Evolutionary conservation across 441 rosid genomes (phyloP).

Genomic region (Macaranga tanarius): DNA sequence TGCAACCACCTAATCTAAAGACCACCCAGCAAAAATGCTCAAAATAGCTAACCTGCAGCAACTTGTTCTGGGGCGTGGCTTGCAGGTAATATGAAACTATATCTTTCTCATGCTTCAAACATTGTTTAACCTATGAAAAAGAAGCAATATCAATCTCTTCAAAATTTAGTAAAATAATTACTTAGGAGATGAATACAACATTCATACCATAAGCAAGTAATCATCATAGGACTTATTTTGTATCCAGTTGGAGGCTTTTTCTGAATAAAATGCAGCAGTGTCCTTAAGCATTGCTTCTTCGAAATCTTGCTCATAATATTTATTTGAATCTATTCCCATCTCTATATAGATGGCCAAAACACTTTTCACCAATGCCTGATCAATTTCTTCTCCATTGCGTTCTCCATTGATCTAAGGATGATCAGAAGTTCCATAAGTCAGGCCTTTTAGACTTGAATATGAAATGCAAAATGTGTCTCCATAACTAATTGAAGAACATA

Average conservation of each 20-base stretch:
- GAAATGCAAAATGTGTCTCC: neutral
- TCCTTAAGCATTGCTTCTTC: constrained; percentile 68
- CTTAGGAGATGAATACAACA: neutral
- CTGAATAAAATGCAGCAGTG: constrained; percentile 67
- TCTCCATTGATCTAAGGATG: constrained; percentile 63
- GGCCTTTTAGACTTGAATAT: neutral
- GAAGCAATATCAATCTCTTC: neutral
- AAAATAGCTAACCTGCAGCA: constrained; percentile 58
- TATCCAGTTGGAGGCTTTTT: constrained; percentile 82
- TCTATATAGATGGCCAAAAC: constrained; percentile 72
- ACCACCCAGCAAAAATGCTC: neutral
- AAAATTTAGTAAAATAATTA: neutral
- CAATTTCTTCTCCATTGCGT: constrained; percentile 83
- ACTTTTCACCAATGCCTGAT: constrained; percentile 66
- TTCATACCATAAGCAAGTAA: constrained; percentile 60
- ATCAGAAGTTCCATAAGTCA: neutral
- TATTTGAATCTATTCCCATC: constrained; percentile 77
- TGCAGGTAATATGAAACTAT: constrained; percentile 80
- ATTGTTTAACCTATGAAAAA: constrained; percentile 61
- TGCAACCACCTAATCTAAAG: neutral
- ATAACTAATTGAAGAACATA: constrained; percentile 28
- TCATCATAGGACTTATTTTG: constrained; percentile 75
- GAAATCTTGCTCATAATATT: constrained; percentile 61
- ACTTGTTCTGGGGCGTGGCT: constrained; percentile 66
- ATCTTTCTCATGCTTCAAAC: constrained; percentile 78